Conservation (phyloP, 2,329 filamentous ascomycete genomes). For the Microcyclospora tardicrescens region DNA sequence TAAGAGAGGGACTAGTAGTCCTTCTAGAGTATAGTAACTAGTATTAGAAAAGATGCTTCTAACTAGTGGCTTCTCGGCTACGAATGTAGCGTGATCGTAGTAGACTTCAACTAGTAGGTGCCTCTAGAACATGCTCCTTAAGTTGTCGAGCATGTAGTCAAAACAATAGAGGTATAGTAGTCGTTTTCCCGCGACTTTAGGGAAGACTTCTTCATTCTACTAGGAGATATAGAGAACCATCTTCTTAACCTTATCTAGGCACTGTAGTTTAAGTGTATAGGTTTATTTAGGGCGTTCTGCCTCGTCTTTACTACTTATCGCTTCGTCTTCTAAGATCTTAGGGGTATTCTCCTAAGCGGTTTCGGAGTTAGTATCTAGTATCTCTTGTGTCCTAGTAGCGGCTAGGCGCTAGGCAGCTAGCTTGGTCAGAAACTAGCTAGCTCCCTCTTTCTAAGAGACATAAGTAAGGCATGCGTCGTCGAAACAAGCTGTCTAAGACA, state of each 20-base stretch:
- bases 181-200: slow-evolving; percentile 2
- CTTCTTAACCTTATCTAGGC: not conserved
- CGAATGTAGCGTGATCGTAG: not conserved
- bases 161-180: slow-evolving; percentile 4
- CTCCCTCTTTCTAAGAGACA: too few relatives aligned
- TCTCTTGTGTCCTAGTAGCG: not conserved
- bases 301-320: not conserved
- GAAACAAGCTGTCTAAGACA: too few relatives aligned
- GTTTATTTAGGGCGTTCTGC: not conserved
- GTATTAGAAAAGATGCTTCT: slow-evolving; percentile 3
- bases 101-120: slow-evolving; percentile 1
- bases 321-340: not conserved
- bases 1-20: slow-evolving; percentile 1
- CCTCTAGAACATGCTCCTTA: slow-evolving; percentile 5
- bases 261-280: not conserved
- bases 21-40: slow-evolving; percentile 3
- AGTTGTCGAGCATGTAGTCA: slow-evolving; percentile 1
- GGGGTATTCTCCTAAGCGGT: not conserved
- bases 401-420: not conserved
- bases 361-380: not conserved
- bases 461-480: too few relatives aligned
- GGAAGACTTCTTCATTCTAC: slow-evolving; percentile 3
- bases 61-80: slow-evolving; percentile 3
- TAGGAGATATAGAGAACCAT: slow-evolving; percentile 1
- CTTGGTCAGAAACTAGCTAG: not conserved